Conservation (phyloP, 441 rosid genomes). For the Metrosideros polymorpha region DNA sequence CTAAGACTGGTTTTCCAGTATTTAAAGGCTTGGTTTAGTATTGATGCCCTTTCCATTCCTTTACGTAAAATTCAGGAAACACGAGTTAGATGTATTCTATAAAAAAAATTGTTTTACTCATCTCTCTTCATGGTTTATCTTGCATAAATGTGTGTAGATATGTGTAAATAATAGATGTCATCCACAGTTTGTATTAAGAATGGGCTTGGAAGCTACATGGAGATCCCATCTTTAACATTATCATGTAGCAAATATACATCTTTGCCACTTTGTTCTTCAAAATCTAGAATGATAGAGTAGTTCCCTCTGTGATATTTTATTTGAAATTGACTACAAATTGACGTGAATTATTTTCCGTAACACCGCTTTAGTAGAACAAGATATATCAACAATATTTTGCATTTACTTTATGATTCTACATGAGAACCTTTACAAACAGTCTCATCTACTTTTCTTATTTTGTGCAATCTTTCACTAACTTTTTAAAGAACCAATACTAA, state of each 20-base stretch:
- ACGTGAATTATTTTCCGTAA: not conserved
- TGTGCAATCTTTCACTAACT: not conserved
- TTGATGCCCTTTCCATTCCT: not conserved
- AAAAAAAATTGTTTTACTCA: not conserved
- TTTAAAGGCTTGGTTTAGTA: not conserved
- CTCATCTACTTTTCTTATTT: not conserved
- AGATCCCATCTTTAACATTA: not conserved
- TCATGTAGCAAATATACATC: not conserved
- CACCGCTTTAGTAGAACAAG: not conserved
- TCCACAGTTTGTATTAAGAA: not conserved
- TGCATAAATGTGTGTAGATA: not conserved
- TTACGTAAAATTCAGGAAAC: not conserved
- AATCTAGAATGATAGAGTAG: not conserved
- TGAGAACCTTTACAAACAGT: not conserved
- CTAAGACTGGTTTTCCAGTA: not conserved
- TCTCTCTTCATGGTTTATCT: not conserved
- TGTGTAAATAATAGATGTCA: not conserved
- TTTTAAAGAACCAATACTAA: not conserved
- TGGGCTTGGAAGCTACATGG: not conserved
- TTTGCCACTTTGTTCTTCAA: not conserved
- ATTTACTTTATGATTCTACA: not conserved
- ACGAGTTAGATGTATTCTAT: not conserved
- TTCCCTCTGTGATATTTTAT: not conserved
- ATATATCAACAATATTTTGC: not conserved
- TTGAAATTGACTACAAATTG: not conserved